phyloP scores from a whole-genome alignment of 2,329 filamentous ascomycete species.

The Colletotrichum phormii region DNA sequence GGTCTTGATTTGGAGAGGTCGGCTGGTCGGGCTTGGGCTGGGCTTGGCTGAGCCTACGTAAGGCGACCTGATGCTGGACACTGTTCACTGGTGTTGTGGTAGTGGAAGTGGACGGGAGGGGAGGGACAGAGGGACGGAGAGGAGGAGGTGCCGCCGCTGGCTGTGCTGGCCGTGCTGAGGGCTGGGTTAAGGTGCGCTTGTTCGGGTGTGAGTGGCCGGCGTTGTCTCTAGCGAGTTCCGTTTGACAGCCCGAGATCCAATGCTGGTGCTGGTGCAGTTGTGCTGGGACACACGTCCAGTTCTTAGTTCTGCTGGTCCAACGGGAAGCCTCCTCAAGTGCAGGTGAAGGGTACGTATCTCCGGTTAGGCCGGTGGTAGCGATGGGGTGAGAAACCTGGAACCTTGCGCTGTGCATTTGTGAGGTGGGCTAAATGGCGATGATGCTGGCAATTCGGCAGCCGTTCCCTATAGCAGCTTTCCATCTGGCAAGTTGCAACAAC shows the following conservation, averaged over 20 bases:
- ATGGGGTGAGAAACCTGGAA: background rate
- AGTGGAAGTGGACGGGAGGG: background rate
- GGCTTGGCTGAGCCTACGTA: slow-evolving; percentile 20
- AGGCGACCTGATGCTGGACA: background rate
- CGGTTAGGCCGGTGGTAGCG: slow-evolving; percentile 22
- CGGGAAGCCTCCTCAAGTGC: background rate
- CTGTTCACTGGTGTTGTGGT: background rate
- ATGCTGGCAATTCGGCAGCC: slow-evolving; percentile 2
- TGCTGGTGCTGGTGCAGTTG: background rate
- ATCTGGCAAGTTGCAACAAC: background rate
- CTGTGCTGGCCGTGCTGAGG: background rate
- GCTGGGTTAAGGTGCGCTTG: background rate
- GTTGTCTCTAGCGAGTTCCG: background rate
- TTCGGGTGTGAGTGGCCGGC: background rate
- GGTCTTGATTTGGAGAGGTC: slow-evolving; percentile 32
- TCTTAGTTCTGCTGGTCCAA: background rate
- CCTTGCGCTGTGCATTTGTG: slow-evolving; percentile 6
- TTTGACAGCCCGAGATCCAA: background rate
- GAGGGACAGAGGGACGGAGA: background rate
- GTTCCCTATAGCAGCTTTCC: slow-evolving; percentile 16
- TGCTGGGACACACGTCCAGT: too few species aligned
- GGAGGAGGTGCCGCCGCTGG: background rate
- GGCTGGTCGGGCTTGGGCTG: slow-evolving; percentile 11
- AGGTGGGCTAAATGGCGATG: background rate
- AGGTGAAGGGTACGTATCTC: slow-evolving; percentile 11